phyloP scores from a whole-genome alignment of 305 asterid species.

The Rubia occidens region DNA sequence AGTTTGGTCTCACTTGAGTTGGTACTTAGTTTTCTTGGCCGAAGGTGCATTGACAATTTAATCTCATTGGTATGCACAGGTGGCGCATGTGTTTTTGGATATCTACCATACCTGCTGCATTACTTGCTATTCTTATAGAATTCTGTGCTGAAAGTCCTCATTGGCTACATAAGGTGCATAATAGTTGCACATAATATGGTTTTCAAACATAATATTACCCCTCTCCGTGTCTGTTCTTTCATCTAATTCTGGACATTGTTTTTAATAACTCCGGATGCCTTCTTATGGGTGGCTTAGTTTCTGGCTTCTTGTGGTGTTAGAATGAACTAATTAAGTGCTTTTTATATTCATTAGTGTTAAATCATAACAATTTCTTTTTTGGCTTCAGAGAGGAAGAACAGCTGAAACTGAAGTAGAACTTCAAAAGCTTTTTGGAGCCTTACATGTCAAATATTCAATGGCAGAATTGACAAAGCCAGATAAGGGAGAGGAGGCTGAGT shows the following conservation, averaged over 20 bases:
- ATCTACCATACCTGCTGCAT: slow-evolving; percentile 68
- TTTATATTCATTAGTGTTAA: neutral
- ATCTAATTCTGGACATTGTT: slow-evolving; percentile 14
- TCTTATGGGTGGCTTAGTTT: neutral
- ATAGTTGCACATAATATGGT: neutral
- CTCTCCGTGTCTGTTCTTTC: neutral
- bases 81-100: slow-evolving; percentile 97
- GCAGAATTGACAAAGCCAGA: slow-evolving; percentile 63
- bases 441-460: slow-evolving; percentile 67
- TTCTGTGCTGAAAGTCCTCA: slow-evolving; percentile 83
- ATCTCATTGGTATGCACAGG: slow-evolving; percentile 30
- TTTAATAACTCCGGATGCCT: neutral
- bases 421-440: slow-evolving; percentile 71
- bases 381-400: slow-evolving; percentile 57
- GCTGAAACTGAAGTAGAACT: slow-evolving; percentile 70
- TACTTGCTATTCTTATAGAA: slow-evolving; percentile 66
- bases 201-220: neutral
- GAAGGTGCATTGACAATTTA: neutral
- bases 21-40: neutral
- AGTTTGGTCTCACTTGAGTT: neutral
- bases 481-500: slow-evolving; percentile 53
- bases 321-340: neutral
- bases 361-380: neutral
- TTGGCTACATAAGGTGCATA: slow-evolving; percentile 74
- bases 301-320: neutral